Evolutionary conservation across 2,329 filamentous ascomycete genomes (phyloP), one percentile per base, ranked within the genome.

Genomic region (Sarocladium kiliense): DNA sequence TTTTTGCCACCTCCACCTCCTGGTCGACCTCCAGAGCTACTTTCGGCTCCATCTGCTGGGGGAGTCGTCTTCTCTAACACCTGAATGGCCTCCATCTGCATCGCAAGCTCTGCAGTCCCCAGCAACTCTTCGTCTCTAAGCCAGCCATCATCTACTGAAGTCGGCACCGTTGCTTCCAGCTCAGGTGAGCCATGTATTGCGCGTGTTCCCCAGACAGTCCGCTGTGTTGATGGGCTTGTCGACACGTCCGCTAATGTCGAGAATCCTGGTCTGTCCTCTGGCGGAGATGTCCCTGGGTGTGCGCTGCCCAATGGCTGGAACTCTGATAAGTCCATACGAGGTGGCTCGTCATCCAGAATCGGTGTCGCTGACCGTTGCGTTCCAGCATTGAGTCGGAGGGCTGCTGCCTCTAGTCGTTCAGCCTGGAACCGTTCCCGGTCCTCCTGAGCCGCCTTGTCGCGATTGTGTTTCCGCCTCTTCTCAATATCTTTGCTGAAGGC

Each of bases 141-240:
- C 92, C 92, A 97, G 0, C 92, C 93, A 66, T 97, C 92, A 58
- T 91, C 84, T 10, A 54, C 56, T 3, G 58, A 26, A 54, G 58
- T 57, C 68, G 63, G 11, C n/a, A 54, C 57, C 1, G 71, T 58
- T 2, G 77, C 67, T 26, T 70, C 70, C 26, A 84, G 63, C 11
- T 81, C 78, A 2, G 85, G 83, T 3, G 83, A 85, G 1, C 73
- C 73, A 0, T 37, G 74, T 2, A 96, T 74, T 0, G 81, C 84
- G 3, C 82, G 78, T 1, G 93, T 97, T n/a, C 93, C 93, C 93
- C 93, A 97, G 0, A 97, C 90, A 0, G 93, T 97, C 58, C 85
- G 85, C 39, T 82, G 77, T 1, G 84, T 82, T 6, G 84, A 86
- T 0, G 92, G 91, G 59, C 89, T 95, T 1, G 89, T 92, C 3